Evolutionary conservation across 179 eudicot genomes (phyloP).

Genomic region (Silene noctiflora): DNA sequence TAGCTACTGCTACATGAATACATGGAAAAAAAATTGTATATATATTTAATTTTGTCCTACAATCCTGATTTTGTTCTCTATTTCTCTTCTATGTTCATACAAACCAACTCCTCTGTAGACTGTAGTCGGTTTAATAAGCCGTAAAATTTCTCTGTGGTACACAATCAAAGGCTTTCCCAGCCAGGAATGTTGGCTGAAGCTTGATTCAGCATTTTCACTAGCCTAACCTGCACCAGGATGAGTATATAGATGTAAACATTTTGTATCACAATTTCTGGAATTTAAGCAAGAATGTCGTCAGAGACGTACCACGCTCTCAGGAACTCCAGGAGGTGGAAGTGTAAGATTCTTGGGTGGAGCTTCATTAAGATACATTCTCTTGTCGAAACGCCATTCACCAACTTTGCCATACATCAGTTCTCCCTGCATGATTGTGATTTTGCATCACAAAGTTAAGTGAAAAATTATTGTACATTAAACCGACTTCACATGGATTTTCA

Average conservation of each 20-base stretch:
- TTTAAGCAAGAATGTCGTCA: not conserved
- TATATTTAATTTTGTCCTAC: too few relatives aligned
- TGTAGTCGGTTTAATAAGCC: not conserved
- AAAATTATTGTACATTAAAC: too few relatives aligned
- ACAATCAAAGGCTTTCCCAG: constrained; percentile 27
- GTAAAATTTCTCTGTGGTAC: too few relatives aligned
- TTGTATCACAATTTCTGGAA: not conserved
- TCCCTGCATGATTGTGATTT: constrained; percentile 41
- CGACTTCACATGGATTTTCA: too few relatives aligned
- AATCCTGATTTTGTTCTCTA: not conserved
- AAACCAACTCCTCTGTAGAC: not conserved
- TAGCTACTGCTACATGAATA: too few relatives aligned
- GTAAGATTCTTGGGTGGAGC: constrained; percentile 66
- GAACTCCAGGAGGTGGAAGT: constrained; percentile 75
- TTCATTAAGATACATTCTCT: constrained; percentile 48
- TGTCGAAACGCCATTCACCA: constrained; percentile 87
- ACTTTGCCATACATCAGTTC: constrained; percentile 64
- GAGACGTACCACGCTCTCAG: constrained; percentile 74
- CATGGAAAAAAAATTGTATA: too few relatives aligned
- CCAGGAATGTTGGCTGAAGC: constrained; percentile 33
- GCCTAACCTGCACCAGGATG: constrained; percentile 28
- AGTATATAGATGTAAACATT: not conserved
- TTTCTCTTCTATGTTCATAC: not conserved
- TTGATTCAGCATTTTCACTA: constrained; percentile 42
- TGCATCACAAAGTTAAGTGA: not conserved